Conservation (phyloP, 2,329 filamentous ascomycete genomes). For the Colletotrichum tropicale region DNA sequence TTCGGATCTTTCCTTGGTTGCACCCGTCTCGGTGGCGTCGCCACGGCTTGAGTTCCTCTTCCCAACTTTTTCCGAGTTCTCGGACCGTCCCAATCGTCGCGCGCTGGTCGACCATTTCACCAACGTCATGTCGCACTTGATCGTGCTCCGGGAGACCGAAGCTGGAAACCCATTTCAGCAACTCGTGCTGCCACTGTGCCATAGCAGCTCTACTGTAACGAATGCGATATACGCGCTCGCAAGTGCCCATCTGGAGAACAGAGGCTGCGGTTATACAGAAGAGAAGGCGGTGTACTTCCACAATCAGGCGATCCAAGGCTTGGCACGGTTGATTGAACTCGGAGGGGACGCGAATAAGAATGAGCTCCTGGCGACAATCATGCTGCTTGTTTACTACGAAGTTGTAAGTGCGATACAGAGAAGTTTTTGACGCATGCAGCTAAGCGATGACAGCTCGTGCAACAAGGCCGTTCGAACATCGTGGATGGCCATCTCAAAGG, state of each 20-base stretch:
- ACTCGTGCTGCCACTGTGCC: conserved; percentile 64
- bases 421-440: neutral
- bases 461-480: conserved; percentile 62
- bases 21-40: conserved; percentile 39
- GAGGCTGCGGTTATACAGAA: conserved; percentile 45
- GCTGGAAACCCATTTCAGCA: conserved; percentile 67
- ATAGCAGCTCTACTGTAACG: conserved; percentile 65
- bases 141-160: conserved; percentile 65
- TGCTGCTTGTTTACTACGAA: conserved; percentile 68
- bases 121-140: conserved; percentile 67
- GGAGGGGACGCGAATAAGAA: conserved; percentile 55
- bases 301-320: conserved; percentile 61
- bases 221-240: conserved; percentile 86
- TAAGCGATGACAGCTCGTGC: conserved; percentile 56
- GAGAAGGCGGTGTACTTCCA: conserved; percentile 66
- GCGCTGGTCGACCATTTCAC: conserved; percentile 66
- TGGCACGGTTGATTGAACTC: conserved; percentile 61
- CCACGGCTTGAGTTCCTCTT: conserved; percentile 55
- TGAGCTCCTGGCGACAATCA: conserved; percentile 65
- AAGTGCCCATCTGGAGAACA: conserved; percentile 80
- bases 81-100: conserved; percentile 56
- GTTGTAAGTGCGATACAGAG: conserved; percentile 49
- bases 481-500: conserved; percentile 66
- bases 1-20: conserved; percentile 32
- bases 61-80: conserved; percentile 63